Evolutionary conservation across 2,329 filamentous ascomycete species (phyloP), one percentile per base, ranked within the genome.

Genomic region (Ascochyta clinopodiicola): DNA sequence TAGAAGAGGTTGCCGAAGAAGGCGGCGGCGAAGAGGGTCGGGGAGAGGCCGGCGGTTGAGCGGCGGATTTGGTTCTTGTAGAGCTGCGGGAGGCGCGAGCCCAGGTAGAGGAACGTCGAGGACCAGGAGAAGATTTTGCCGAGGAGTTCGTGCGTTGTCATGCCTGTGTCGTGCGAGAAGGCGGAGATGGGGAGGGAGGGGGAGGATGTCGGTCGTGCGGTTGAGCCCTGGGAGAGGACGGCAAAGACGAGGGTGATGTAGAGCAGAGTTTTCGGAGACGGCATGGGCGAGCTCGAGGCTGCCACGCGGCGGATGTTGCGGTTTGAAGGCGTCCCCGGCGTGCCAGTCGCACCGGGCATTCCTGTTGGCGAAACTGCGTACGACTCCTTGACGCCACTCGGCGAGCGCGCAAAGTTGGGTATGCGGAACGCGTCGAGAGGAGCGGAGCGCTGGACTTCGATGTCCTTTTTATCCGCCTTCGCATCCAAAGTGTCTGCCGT

Each of bases 1-100:
- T 89, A 89, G 77, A 88, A 88, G 37, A 88, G 75, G 66, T 89
- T 89, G 2, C 87, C 87, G 64, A 83, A 83, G 69, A 89, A 89
- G 3, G 87, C 87, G 5, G 87, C 87, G 35, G 83, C 77, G 75
- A 89, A 89, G 44, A 89, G 80, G 0, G 84, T 75, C 0, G 86
- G 85, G 0, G 82, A 85, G 8, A 89, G 81, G 3, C 87, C 87
- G 1, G 86, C 80, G 10, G 86, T 88, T 38, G 85, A 87, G 66
- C 84, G 83, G 44, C 86, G 84, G 45, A 77, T 65, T 68, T 84
- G 83, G 73, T 89, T 89, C 66, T 88, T 86, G 77, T 86, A 84
- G 34, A 89, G 80, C 67, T 89, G 87, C 0, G 87, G 87, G 51
- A 72, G 63, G 17, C 73, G 69, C 10, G 70, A 70, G 49, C 72